Conservation (phyloP, 1,284 basidiomycete genomes). For the Puccinia novopanici region DNA sequence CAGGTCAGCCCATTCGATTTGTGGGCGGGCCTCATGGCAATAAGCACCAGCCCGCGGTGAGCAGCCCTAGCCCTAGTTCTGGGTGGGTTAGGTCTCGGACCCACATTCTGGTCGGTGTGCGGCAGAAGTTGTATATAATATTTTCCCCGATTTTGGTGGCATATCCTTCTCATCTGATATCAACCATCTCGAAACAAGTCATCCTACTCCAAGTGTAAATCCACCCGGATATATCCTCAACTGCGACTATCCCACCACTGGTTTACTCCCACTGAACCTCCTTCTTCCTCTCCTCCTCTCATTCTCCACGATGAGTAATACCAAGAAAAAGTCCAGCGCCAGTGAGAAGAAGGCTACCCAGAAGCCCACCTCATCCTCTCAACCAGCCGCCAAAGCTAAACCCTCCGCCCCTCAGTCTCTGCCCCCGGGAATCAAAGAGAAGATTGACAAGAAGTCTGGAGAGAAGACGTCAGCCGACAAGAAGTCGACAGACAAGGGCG, state of each 20-base stretch:
- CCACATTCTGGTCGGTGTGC: not conserved
- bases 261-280: not conserved
- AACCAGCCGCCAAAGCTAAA: slow-evolving; percentile 32
- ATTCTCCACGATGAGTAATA: slow-evolving; percentile 15
- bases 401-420: slow-evolving; percentile 35
- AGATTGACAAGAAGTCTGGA: slow-evolving; percentile 24
- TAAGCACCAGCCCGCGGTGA: no score
- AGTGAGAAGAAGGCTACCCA: slow-evolving; percentile 26
- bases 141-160: no score
- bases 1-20: no score
- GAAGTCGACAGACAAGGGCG: slow-evolving; percentile 23
- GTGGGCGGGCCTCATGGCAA: no score
- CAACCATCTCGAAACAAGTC: not conserved
- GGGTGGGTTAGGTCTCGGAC: not conserved
- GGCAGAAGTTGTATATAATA: no score
- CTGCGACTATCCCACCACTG: not conserved
- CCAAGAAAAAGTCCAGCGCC: slow-evolving; percentile 9
- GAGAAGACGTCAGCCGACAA: slow-evolving; percentile 28
- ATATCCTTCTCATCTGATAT: not conserved
- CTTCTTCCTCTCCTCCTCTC: not conserved
- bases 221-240: not conserved
- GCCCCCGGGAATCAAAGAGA: slow-evolving; percentile 30
- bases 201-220: not conserved
- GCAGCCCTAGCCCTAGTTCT: not conserved
- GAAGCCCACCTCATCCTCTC: slow-evolving; percentile 44